phyloP scores from a whole-genome alignment of 2,329 filamentous ascomycete genomes.

The Colletotrichum spinosum region DNA sequence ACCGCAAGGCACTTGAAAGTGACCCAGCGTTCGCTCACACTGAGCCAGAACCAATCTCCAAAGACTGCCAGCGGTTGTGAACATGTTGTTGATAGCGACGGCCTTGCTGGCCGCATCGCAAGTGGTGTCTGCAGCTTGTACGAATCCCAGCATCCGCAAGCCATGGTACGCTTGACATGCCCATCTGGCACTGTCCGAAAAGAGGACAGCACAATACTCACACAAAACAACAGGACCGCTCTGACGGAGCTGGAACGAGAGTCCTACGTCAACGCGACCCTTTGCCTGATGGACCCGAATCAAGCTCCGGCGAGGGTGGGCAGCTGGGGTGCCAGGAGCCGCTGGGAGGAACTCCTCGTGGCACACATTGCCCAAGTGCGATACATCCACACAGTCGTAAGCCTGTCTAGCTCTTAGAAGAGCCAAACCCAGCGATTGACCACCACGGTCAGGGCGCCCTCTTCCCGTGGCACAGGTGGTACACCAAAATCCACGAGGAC shows the following conservation, averaged over 20 bases:
- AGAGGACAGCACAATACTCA: no score
- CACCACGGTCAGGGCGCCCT: slow-evolving; percentile 1
- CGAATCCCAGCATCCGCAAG: slow-evolving; percentile 1
- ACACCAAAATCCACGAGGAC: slow-evolving; percentile 46
- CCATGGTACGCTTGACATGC: neutral
- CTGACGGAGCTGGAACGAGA: neutral
- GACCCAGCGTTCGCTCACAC: no score
- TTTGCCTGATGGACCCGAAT: slow-evolving; percentile 4
- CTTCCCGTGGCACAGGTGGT: slow-evolving; percentile 46
- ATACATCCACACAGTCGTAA: slow-evolving; percentile 13
- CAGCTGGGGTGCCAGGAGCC: neutral
- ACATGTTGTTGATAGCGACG: neutral
- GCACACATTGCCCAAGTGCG: slow-evolving; percentile 12
- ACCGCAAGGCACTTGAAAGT: no score
- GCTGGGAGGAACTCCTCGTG: slow-evolving; percentile 10
- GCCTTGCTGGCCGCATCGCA: neutral
- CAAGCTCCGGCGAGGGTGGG: neutral
- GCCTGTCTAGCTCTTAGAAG: neutral
- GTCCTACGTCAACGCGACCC: neutral
- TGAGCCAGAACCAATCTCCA: no score
- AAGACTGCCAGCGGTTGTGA: no score
- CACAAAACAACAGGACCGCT: neutral
- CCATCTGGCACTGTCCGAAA: no score
- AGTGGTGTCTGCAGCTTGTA: neutral
- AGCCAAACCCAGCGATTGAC: neutral